A percentile compares a stretch with the other conserved stretches of the same genome.
These are phyloP conservation scores for Nepenthes gracilis DNA, from an alignment of 148 eudicot species.

Conservation along the genomic window DNA sequence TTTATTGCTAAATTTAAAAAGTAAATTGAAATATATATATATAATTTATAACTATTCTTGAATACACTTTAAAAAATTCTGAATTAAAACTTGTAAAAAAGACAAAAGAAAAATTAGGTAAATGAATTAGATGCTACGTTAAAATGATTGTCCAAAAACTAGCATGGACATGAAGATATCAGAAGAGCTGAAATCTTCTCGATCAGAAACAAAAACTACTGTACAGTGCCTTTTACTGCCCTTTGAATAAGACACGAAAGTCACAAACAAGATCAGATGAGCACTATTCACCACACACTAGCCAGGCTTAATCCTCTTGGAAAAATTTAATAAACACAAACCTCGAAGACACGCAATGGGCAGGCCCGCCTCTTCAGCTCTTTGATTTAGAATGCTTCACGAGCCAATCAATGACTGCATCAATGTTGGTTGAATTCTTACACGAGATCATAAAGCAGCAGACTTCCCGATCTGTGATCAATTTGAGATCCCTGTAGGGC, in stretches of 20 bases:
- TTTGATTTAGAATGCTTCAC: conserved; percentile 95
- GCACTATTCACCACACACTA: not conserved
- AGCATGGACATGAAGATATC: not conserved
- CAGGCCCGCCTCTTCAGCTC: conserved; percentile 28
- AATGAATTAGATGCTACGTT: too few relatives aligned
- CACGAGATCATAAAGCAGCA: conserved; percentile 99
- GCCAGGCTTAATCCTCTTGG: not conserved
- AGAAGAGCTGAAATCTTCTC: not conserved
- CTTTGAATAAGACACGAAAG: not conserved
- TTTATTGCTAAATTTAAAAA: too few relatives aligned
- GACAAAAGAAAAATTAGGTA: too few relatives aligned
- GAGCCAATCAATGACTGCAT: conserved; percentile 88
- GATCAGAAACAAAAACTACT: not conserved
- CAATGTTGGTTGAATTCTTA: conserved; percentile 97
- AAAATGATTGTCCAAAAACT: too few relatives aligned
- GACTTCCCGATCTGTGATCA: conserved; percentile 91
- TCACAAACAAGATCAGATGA: not conserved
- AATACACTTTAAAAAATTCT: too few relatives aligned
- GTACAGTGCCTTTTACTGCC: not conserved
- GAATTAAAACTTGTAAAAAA: too few relatives aligned
- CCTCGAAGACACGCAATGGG: not conserved
- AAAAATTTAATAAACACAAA: not conserved
- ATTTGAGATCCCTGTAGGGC: conserved; percentile 62
- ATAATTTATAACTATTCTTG: too few relatives aligned
- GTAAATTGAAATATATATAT: too few relatives aligned